Evolutionary conservation across 306 rosid genomes (phyloP).

Genomic region (Dryas drummondii): DNA sequence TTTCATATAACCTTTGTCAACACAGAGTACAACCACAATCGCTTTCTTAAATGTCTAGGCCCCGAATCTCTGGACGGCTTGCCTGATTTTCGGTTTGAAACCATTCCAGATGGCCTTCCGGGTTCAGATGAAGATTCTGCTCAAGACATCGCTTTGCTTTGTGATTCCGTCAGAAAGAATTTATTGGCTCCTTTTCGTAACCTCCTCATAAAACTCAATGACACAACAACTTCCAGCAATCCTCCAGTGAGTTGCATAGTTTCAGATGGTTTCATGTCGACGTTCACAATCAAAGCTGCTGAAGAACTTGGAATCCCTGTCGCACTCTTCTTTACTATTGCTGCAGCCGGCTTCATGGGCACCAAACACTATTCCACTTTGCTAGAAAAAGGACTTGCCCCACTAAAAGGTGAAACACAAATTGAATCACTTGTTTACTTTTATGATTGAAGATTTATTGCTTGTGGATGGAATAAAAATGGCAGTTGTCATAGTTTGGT

Average conservation of each 20-base stretch:
- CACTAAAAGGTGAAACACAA: slow-evolving; percentile 4
- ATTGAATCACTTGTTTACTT: not conserved
- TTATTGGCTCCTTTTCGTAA: not conserved
- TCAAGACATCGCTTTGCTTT: not conserved
- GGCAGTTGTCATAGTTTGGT: no score
- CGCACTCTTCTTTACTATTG: not conserved
- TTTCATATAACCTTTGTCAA: slow-evolving; percentile 13
- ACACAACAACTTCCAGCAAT: not conserved
- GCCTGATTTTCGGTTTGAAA: not conserved
- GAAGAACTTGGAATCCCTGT: slow-evolving; percentile 14
- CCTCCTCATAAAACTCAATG: not conserved
- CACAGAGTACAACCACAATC: slow-evolving; percentile 6
- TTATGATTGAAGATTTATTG: not conserved
- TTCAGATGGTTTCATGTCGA: not conserved
- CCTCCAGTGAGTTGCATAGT: slow-evolving; percentile 6
- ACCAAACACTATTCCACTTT: not conserved
- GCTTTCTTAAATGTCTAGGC: slow-evolving; percentile 5
- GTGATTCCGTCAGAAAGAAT: not conserved
- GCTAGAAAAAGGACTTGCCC: slow-evolving; percentile 13
- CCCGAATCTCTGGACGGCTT: not conserved
- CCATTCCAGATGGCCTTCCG: slow-evolving; percentile 14
- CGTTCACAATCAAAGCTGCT: slow-evolving; percentile 2
- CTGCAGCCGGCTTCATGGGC: slow-evolving; percentile 8
- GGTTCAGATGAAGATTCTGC: not conserved
- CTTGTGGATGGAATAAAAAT: not conserved